Conservation (phyloP, 345 rosid species). For the Trapa incisa region DNA sequence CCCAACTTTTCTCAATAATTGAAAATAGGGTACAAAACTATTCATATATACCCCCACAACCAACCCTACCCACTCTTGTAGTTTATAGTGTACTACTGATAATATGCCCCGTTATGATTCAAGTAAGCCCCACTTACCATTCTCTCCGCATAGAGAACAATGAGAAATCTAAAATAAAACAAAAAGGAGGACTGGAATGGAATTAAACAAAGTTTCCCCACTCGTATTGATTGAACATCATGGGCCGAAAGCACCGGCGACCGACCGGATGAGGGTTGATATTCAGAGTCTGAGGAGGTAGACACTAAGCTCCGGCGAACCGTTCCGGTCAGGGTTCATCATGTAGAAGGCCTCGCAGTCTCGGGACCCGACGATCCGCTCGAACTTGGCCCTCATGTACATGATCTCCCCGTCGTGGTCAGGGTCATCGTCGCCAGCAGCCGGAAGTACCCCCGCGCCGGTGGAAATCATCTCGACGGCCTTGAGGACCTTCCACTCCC, state of each 20-base stretch:
- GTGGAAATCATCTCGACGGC: slow-evolving; percentile 90
- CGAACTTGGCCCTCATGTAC: slow-evolving; percentile 95
- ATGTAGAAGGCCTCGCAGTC: slow-evolving; percentile 98
- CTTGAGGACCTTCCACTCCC: slow-evolving; percentile 64
- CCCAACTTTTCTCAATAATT: slow-evolving; percentile 18
- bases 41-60: slow-evolving; percentile 36
- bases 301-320: slow-evolving; percentile 92
- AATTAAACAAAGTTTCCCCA: slow-evolving; percentile 9
- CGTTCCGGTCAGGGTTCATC: slow-evolving; percentile 99
- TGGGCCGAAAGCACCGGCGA: slow-evolving; percentile 4
- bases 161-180: neutral
- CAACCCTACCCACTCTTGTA: slow-evolving; percentile 11
- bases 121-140: slow-evolving; percentile 18
- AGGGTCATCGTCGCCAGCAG: slow-evolving; percentile 10
- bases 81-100: slow-evolving; percentile 12
- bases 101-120: slow-evolving; percentile 23
- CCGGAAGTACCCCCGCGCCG: slow-evolving; percentile 96
- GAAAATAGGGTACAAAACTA: slow-evolving; percentile 18
- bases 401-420: slow-evolving; percentile 35
- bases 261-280: neutral
- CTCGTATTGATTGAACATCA: slow-evolving; percentile 17
- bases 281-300: slow-evolving; percentile 69
- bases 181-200: slow-evolving; percentile 4
- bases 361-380: slow-evolving; percentile 87
- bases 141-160: slow-evolving; percentile 6